phyloP scores from a whole-genome alignment of 2,329 filamentous ascomycete genomes.

The Diatrype stigma region DNA sequence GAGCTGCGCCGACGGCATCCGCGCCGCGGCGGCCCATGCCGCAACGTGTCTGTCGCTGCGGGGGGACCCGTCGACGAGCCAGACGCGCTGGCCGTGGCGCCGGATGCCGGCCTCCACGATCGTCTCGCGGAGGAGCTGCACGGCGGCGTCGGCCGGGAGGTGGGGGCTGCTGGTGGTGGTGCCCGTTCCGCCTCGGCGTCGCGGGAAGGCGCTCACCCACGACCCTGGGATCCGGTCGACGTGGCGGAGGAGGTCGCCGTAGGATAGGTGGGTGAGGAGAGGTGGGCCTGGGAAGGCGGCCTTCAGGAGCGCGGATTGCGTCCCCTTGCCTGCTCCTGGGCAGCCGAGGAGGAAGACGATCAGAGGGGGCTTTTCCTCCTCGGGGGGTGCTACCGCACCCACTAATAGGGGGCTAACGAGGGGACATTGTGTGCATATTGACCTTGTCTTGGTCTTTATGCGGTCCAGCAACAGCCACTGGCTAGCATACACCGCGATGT shows the following conservation, averaged over 20 bases:
- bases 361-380: slow-evolving; percentile 8
- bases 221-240: slow-evolving; percentile 15
- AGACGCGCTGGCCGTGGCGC: slow-evolving; percentile 8
- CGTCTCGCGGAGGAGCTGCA: slow-evolving; percentile 9
- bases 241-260: slow-evolving; percentile 18
- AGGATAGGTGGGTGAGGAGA: slow-evolving; percentile 17
- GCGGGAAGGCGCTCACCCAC: slow-evolving; percentile 17
- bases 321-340: slow-evolving; percentile 21
- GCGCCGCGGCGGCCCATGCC: slow-evolving; percentile 5
- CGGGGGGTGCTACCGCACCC: background rate
- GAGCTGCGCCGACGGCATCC: slow-evolving; percentile 7
- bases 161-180: slow-evolving; percentile 7
- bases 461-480: no score
- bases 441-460: background rate
- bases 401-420: background rate
- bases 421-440: background rate
- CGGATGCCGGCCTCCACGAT: slow-evolving; percentile 9
- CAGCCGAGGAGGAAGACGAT: slow-evolving; percentile 18
- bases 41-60: slow-evolving; percentile 10
- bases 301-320: slow-evolving; percentile 11
- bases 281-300: slow-evolving; percentile 2
- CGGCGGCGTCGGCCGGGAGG: slow-evolving; percentile 8
- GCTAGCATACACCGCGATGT: no score
- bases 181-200: slow-evolving; percentile 1
- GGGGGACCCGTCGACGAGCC: slow-evolving; percentile 20